Conservation (phyloP, 345 rosid genomes). For the Populus alba region DNA sequence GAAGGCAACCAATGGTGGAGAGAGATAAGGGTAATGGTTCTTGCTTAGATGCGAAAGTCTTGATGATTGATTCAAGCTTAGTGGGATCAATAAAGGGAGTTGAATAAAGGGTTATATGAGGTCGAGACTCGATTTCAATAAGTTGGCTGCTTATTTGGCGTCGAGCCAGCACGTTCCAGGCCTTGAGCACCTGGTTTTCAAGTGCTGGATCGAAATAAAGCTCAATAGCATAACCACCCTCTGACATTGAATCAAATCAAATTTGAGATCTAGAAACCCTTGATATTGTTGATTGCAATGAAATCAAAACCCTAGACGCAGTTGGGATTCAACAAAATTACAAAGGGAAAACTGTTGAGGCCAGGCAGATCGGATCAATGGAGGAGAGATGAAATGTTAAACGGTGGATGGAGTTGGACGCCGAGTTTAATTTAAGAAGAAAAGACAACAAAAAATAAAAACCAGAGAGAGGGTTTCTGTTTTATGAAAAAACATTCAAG, state of each 20-base stretch:
- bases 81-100: conserved; percentile 50
- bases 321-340: too few relatives aligned
- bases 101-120: conserved; percentile 84
- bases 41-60: conserved; percentile 59
- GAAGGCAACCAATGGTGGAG: conserved; percentile 66
- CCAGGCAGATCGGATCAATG: too few relatives aligned
- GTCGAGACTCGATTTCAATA: conserved; percentile 92
- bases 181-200: conserved; percentile 93
- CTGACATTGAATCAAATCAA: conserved; percentile 22
- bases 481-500: too few relatives aligned
- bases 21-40: conserved; percentile 66
- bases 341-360: too few relatives aligned
- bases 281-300: too few relatives aligned
- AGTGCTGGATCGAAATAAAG: conserved; percentile 96
- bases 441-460: too few relatives aligned
- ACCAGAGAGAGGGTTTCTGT: too few relatives aligned
- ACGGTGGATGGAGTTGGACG: too few relatives aligned
- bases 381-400: too few relatives aligned
- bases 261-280: too few relatives aligned
- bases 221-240: conserved; percentile 88
- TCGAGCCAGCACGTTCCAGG: conserved; percentile 98
- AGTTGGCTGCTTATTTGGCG: conserved; percentile 94
- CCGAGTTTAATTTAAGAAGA: too few relatives aligned
- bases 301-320: too few relatives aligned
- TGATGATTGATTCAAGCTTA: conserved; percentile 67